Base-by-base conservation (phyloP, 2,329 filamentous ascomycete genomes). In the Aspergillus fumigatiaffinis region DNA sequence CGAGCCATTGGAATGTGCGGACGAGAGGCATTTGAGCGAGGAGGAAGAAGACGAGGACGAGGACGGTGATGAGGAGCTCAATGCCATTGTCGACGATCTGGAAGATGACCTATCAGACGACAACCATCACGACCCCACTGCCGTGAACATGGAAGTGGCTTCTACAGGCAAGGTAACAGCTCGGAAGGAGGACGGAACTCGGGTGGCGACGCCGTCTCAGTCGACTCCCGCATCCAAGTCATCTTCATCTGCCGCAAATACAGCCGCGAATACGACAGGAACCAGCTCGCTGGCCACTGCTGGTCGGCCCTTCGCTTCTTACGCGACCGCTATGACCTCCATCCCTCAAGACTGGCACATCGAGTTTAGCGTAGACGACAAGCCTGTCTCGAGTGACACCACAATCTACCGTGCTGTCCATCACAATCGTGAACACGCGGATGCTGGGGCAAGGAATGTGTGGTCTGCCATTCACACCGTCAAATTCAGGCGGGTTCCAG, bases 391-490 rank as follows among this genome's bases (percentile, higher is more conserved):
- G 0, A 94, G 92, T 64, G 92, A 97, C 66, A 97, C 91, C 0
- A 99, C 94, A 0, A 93, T 99, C 55, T 99, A 97, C 69, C 88
- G 93, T 50, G 94, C 94, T 32, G 91, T 97, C 8, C 91, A 97
- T 68, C 89, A 86, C 69, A 85, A 82, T 77, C 81, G 84, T 58
- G 75, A 80, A 14, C 77, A 82, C 51, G 71, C 81, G 10, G 84
- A 89, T 21, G 81, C 87, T 10, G 77, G 84, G 9, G 84, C 83
- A 57, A 85, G 91, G 49, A 93, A 88, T 61, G 87, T 97, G 12
- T 99, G 93, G 93, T 92, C 91, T 44, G 86, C 87, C 1, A 86
- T 94, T 20, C 93, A 99, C 71, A 87, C 91, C 0, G 91, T 99
- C 77, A 95, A 92, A 66, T 97, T 96, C 76, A 90, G 88, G 70